Conservation (phyloP, 192 early-diverging fungal genomes). For the Spizellomyces punctatus region DNA sequence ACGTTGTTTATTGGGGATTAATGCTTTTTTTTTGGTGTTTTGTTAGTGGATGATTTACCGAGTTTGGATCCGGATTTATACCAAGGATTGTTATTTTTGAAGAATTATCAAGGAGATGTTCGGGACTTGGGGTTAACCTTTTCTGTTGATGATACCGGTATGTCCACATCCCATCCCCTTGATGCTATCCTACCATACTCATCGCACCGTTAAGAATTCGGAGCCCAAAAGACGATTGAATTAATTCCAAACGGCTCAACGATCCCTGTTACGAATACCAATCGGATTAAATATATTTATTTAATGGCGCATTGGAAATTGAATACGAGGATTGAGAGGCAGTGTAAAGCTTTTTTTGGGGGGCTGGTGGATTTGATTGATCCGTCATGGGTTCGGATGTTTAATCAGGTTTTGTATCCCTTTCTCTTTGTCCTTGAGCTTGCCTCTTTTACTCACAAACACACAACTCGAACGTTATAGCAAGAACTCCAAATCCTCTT, state of each 20-base stretch:
- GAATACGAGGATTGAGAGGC: slow-evolving; percentile 75
- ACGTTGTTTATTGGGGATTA: not conserved
- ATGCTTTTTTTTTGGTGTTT: not conserved
- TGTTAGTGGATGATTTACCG: slow-evolving; percentile 48
- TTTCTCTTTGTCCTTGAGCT: not conserved
- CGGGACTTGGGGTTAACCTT: slow-evolving; percentile 54
- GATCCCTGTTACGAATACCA: slow-evolving; percentile 81
- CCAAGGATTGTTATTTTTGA: slow-evolving; percentile 49
- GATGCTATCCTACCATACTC: not conserved
- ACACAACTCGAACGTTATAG: slow-evolving; percentile 25
- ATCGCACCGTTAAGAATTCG: slow-evolving; percentile 11
- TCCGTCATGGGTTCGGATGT: slow-evolving; percentile 88
- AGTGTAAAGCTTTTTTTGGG: slow-evolving; percentile 79
- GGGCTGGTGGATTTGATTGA: slow-evolving; percentile 86
- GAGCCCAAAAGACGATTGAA: slow-evolving; percentile 49
- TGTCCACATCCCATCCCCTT: slow-evolving; percentile 28
- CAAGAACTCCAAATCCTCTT: slow-evolving; percentile 90
- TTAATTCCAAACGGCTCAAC: slow-evolving; percentile 77
- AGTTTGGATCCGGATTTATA: slow-evolving; percentile 54
- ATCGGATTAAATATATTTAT: slow-evolving; percentile 87
- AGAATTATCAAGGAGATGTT: slow-evolving; percentile 47
- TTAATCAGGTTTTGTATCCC: slow-evolving; percentile 61
- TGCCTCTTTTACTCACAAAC: not conserved
- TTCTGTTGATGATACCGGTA: slow-evolving; percentile 43
- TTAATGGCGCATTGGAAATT: slow-evolving; percentile 86